These are phyloP conservation scores for Thecaphora thlaspeos DNA, from an alignment of 1,284 basidiomycete species.

Conservation along the genomic window DNA sequence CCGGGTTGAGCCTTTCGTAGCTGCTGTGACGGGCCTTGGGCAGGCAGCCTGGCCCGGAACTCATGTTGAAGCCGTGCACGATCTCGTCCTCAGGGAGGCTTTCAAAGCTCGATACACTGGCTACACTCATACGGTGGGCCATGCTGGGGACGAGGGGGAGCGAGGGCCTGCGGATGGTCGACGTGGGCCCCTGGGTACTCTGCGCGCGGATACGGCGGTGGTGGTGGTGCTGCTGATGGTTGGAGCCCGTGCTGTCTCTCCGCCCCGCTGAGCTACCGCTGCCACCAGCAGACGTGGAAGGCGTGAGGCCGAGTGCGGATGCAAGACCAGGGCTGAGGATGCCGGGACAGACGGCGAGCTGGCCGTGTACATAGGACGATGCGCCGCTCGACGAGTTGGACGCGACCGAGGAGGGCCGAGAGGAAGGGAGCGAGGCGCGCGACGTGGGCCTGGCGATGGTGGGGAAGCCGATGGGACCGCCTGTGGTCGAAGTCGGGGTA, in stretches of 20 bases:
- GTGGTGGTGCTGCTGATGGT: conserved; percentile 2
- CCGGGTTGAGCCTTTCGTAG: conserved; percentile 16
- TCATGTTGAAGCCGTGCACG: conserved; percentile 25
- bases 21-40: conserved; percentile 14
- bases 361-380: conserved; percentile 15
- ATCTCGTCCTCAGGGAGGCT: conserved; percentile 48
- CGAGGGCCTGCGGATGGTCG: conserved; percentile 28
- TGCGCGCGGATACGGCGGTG: conserved; percentile 16
- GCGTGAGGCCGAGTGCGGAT: conserved; percentile 44
- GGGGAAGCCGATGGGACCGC: conserved; percentile 11
- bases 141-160: conserved; percentile 38
- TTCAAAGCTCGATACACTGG: conserved; percentile 48
- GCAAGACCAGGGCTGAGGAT: conserved; percentile 41
- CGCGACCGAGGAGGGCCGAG: conserved; percentile 36
- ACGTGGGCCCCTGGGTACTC: conserved; percentile 13
- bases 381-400: conserved; percentile 29
- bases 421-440: conserved; percentile 23
- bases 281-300: neutral
- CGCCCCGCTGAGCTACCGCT: neutral
- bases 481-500: no score
- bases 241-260: neutral
- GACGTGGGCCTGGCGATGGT: conserved; percentile 21
- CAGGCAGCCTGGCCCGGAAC: conserved; percentile 2
- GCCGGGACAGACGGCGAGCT: conserved; percentile 29
- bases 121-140: conserved; percentile 36